These are phyloP conservation scores for Cyclaneusma minus DNA, from an alignment of 2,329 filamentous ascomycete species.

Conservation along the genomic window DNA sequence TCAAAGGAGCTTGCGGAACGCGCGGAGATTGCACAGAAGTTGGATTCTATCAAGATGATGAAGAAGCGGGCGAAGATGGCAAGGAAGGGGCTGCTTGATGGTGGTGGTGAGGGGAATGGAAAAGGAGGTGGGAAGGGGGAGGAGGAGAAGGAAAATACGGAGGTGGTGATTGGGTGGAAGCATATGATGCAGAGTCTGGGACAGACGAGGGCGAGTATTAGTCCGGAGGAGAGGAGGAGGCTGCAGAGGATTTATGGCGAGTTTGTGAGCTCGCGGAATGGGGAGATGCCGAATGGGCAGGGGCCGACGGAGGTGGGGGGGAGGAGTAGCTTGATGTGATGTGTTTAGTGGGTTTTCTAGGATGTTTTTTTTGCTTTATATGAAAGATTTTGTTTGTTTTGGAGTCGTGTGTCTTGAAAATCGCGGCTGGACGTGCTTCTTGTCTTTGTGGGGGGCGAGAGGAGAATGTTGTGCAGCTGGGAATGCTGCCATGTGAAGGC, in stretches of 20 bases:
- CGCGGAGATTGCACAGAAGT: conserved; percentile 64
- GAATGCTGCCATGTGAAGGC: too few species aligned
- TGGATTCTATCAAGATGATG: conserved; percentile 61
- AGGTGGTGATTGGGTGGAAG: conserved; percentile 72
- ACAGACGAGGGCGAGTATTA: conserved; percentile 71
- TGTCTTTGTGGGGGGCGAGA: too few species aligned
- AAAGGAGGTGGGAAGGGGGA: conserved; percentile 13
- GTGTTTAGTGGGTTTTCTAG: too few species aligned
- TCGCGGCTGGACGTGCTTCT: too few species aligned
- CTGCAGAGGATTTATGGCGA: conserved; percentile 75
- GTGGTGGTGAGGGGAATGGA: conserved; percentile 13
- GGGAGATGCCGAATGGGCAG: conserved; percentile 89
- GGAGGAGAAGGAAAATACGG: conserved; percentile 33
- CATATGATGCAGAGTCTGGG: conserved; percentile 68
- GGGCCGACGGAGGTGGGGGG: conserved; percentile 86
- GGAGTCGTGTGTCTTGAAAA: too few species aligned
- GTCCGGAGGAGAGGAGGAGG: conserved; percentile 56
- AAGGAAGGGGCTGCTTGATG: conserved; percentile 9
- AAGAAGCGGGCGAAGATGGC: conserved; percentile 27
- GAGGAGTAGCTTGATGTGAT: conserved; percentile 90
- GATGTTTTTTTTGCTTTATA: too few species aligned
- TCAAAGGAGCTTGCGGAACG: conserved; percentile 53
- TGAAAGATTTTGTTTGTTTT: too few species aligned
- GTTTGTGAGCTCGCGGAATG: conserved; percentile 83
- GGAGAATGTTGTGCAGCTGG: too few species aligned